Evolutionary conservation across 331 rosid species (phyloP).

Genomic region (Quercus phellos): DNA sequence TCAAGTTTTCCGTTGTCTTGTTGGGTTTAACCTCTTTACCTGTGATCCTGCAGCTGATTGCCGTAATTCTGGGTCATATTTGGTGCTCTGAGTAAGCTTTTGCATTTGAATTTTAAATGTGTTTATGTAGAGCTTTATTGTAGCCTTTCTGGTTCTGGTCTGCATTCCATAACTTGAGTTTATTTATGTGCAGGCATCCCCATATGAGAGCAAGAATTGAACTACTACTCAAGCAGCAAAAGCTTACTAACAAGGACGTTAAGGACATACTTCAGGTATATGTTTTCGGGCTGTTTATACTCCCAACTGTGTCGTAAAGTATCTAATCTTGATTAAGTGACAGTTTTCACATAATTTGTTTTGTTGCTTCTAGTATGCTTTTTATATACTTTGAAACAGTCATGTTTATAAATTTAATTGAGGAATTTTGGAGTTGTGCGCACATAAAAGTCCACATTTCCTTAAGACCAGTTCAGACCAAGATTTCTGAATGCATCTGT

Average conservation of each 20-base stretch:
- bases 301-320: neutral
- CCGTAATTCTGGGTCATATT: conserved; percentile 82
- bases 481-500: neutral
- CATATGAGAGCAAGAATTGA: conserved; percentile 89
- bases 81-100: conserved; percentile 86
- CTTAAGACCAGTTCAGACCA: neutral
- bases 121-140: neutral
- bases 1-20: neutral
- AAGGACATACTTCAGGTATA: conserved; percentile 73
- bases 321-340: neutral
- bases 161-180: conserved; percentile 3
- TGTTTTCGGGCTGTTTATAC: neutral
- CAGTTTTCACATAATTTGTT: neutral
- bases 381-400: neutral
- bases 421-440: neutral
- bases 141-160: conserved; percentile 8
- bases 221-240: conserved; percentile 83
- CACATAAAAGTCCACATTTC: neutral
- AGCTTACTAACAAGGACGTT: conserved; percentile 61
- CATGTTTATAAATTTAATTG: neutral
- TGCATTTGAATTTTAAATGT: neutral
- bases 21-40: conserved; percentile 10
- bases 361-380: neutral
- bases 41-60: conserved; percentile 63
- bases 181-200: conserved; percentile 46